Evolutionary conservation across 1,139 yeast genomes (phyloP).

Genomic region (Nakaseomyces kungkrabaensis): DNA sequence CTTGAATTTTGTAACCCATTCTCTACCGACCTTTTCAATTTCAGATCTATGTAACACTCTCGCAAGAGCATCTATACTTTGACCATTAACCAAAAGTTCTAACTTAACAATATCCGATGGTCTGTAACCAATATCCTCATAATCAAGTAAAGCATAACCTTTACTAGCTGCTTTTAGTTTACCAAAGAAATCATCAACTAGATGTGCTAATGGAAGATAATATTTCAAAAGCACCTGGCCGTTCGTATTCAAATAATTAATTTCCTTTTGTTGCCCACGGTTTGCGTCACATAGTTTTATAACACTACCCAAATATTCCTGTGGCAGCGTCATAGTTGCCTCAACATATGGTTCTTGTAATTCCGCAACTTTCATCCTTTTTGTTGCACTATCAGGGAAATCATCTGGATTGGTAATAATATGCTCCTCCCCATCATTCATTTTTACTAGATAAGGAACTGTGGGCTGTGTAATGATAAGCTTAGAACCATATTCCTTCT

Average conservation of each 20-base stretch:
- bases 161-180: slow-evolving; percentile 79
- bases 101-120: slow-evolving; percentile 75
- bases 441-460: slow-evolving; percentile 75
- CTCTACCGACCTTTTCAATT: slow-evolving; percentile 61
- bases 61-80: slow-evolving; percentile 84
- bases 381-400: slow-evolving; percentile 55
- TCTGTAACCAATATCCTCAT: slow-evolving; percentile 84
- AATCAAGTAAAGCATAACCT: slow-evolving; percentile 91
- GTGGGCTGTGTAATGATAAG: slow-evolving; percentile 92
- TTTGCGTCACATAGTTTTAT: slow-evolving; percentile 77
- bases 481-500: slow-evolving; percentile 88
- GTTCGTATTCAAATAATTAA: slow-evolving; percentile 58
- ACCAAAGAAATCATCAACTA: slow-evolving; percentile 93
- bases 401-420: slow-evolving; percentile 84
- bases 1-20: slow-evolving; percentile 74
- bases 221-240: slow-evolving; percentile 78
- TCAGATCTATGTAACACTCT: slow-evolving; percentile 81
- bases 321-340: slow-evolving; percentile 85
- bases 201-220: slow-evolving; percentile 73
- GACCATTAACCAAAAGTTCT: slow-evolving; percentile 84
- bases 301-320: slow-evolving; percentile 78
- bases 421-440: slow-evolving; percentile 51
- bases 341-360: slow-evolving; percentile 85
- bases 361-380: slow-evolving; percentile 39
- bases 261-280: slow-evolving; percentile 72